Evolutionary conservation across 1,139 yeast species (phyloP).

Genomic region (Yamadazyma atmosphaerica): DNA sequence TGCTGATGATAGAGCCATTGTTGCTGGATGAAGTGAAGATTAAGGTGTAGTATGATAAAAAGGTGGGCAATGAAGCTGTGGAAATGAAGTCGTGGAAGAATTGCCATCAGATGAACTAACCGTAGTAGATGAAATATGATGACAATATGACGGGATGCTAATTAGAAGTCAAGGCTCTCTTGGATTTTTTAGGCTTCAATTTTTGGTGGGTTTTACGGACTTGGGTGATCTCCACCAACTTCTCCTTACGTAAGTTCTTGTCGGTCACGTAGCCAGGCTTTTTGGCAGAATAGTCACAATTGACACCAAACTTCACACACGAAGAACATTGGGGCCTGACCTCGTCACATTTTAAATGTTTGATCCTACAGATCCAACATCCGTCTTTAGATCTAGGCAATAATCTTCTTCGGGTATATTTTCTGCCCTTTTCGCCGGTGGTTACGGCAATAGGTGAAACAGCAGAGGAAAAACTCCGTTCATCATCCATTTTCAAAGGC

Average conservation of each 20-base stretch:
- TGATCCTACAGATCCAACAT: constrained; percentile 53
- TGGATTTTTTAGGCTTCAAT: constrained; percentile 11
- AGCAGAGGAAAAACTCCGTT: not conserved
- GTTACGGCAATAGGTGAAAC: no score
- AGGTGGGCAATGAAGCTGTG: no score
- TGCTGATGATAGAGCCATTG: no score
- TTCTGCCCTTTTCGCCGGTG: constrained; percentile 25
- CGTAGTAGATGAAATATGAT: no score
- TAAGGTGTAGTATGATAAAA: no score
- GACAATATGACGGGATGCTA: no score
- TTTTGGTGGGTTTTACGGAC: constrained; percentile 31
- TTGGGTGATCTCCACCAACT: constrained; percentile 33
- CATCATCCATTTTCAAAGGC: not conserved
- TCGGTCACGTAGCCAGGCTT: constrained; percentile 45
- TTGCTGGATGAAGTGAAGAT: no score
- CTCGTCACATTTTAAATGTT: constrained; percentile 51
- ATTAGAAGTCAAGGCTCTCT: constrained; percentile 4
- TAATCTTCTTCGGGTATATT: constrained; percentile 42
- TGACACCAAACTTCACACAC: constrained; percentile 43
- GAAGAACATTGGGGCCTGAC: constrained; percentile 38
- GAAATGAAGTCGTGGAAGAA: not conserved
- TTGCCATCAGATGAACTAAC: not conserved
- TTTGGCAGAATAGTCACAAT: constrained; percentile 43
- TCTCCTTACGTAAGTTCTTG: constrained; percentile 35
- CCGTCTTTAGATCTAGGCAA: constrained; percentile 47